Evolutionary conservation across 345 rosid genomes (phyloP), one percentile per base, ranked within the genome.

Genomic region (Corymbia maculata): DNA sequence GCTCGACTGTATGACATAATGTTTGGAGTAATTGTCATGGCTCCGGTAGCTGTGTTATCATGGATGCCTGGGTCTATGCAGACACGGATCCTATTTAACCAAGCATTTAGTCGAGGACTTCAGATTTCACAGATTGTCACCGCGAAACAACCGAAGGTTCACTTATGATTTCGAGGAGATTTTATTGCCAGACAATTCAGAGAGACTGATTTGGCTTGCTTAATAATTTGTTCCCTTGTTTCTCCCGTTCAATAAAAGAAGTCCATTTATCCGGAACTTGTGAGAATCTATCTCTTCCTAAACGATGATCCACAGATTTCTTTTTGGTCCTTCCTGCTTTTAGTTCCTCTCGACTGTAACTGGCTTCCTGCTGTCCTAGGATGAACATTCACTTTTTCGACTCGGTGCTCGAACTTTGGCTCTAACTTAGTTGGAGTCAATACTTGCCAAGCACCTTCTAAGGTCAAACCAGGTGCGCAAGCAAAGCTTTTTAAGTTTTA

Each of bases 121-220:
- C 64, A 17, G 16, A 70, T 87, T 26, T 26, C 57, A 30, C 49
- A 64, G 28, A 66, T 87, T 30, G 52, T 87, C 45, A 50, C 82
- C 0, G 36, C 61, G 3, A 55, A 32, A 28, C 30, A 42, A 75
- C 28, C 45, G 4, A 75, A 75, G 49, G 82, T 90, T 93, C 95
- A 90, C 94, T 97, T 68, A 94, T 94, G 49, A 75, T 19, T 75
- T 21, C 3, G 14, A 75, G 82, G 49, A 75, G 49, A 75, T 19
- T 75, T 75, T 75, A 22, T 75, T 19, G 49, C 82, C 82, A 42
- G 82, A 75, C 28, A 42, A 36, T 36, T 36, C 49, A 19, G 82
- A 75, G 36, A 42, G 49, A 19, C 15, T 75, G 49, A 42, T 75
- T 10, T 9, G 82, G 14, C 26, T 85, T n/a, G 87, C 64, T 32